phyloP scores from a whole-genome alignment of 225 moss, liverwort and hornwort genomes.

The Anthoceros angustus region DNA sequence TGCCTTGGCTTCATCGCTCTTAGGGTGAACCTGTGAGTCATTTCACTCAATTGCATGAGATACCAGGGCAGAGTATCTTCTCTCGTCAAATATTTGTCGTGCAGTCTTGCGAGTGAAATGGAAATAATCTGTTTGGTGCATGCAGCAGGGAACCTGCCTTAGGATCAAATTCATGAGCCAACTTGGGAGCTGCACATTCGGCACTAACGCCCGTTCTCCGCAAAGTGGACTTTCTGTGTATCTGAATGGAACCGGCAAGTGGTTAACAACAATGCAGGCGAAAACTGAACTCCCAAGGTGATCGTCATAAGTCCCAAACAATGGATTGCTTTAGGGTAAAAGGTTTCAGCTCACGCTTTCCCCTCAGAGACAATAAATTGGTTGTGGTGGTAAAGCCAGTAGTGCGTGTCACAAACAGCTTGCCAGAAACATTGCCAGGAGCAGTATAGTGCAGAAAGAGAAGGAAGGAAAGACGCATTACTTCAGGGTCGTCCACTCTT shows the following conservation, averaged over 20 bases:
- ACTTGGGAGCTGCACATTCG: constrained; percentile 26
- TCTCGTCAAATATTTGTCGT: no score
- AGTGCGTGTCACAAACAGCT: not conserved
- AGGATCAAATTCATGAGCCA: constrained; percentile 26
- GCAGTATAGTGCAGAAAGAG: not conserved
- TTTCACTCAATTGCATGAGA: not conserved
- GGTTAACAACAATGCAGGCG: not conserved
- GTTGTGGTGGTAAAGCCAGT: not conserved
- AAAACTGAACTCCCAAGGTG: not conserved
- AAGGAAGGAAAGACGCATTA: not conserved
- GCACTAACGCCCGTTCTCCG: constrained; percentile 70
- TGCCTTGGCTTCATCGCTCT: constrained; percentile 40
- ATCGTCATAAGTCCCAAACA: no score
- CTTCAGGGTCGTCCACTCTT: constrained; percentile 5
- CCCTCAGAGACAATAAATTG: no score
- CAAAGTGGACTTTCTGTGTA: constrained; percentile 16
- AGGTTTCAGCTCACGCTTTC: no score
- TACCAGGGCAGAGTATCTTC: not conserved
- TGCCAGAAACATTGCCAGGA: not conserved
- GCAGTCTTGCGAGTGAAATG: no score
- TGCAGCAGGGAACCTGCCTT: constrained; percentile 24
- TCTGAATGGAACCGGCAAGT: not conserved
- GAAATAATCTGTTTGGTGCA: no score
- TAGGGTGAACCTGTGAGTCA: constrained; percentile 34
- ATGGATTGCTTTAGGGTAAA: no score